Base-by-base conservation (phyloP, 306 rosid species). In the Citrullus colocynthis region DNA sequence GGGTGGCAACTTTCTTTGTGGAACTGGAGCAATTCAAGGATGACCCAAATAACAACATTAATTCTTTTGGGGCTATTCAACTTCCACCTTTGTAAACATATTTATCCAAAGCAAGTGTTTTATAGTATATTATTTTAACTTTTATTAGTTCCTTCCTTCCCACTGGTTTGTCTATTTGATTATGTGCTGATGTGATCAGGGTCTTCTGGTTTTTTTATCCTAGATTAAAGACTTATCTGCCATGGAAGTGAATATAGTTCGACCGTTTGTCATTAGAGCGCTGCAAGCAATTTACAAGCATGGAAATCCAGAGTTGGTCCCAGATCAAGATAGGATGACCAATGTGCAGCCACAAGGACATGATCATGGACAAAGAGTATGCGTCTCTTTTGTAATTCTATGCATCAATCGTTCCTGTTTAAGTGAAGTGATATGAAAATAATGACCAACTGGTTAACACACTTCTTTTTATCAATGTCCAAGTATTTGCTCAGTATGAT, bases 231-330 rank as follows among this genome's bases (percentile, higher is more conserved):
- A 95, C 79, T 89, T 92, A 58, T 92, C 98, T 4, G 97, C 97
- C 14, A 95, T 92, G 99, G 99, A 95, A 86, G 99, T 95, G 79
- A 95, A 95, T 83, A 86, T 95, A 77, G 96, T 92, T 81, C 96
- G 98, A 21, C 99, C 99, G 59, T 95, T 95, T 80, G 89, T 95
- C 18, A 89, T 96, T 70, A 90, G 96, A 91, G 92, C 97, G 37
- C 84, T 95, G 54, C 97, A 90, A 67, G 93, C 93, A 58, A 92
- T 95, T 80, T 89, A 88, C 85, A 92, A 92, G 88, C 99, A 90
- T 59, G 97, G 91, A 75, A 88, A 92, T 85, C 89, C 97, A 66
- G 96, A 90, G 48, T 84, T 95, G 82, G 88, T 90, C 84, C 97
- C 97, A 18, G 91, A 95, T 60, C 96, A 91, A 15, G 97, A 95